Base-by-base conservation (phyloP, 768 basidiomycete genomes). In the Termitomyces sp. region DNA sequence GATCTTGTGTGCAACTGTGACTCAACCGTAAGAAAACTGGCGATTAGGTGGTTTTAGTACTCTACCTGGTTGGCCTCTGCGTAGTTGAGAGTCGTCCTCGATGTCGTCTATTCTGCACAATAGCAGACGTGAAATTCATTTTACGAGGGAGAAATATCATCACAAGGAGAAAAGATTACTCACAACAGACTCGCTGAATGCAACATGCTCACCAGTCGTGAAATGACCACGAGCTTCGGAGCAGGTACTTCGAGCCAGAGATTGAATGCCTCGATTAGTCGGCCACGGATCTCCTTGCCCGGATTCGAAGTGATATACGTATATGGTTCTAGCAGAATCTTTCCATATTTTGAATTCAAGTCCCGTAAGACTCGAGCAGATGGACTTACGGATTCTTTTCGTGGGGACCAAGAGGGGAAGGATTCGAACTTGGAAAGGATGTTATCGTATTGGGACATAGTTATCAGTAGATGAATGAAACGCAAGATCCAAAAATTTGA, bases 151-250 rank as follows among this genome's bases (percentile, higher is more conserved):
- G 43, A 25, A 3, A 44, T 16, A 17, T 27, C 21, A 23, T 37
- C 21, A 34, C 47, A 34, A 12, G 21, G 21, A 27, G 29, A 23
- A 40, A 27, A 45, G 37, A 43, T 31, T 16, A 42, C 82, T 66
- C 64, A 95, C 95, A 98, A 80, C 25, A 99, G 78, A 68, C 92
- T 94, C 5, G 95, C 95, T 52, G 87, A 93, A 64, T 99, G 97
- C 19, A 98, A 77, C 94, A 96, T 98, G 66, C 85, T 86, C 34
- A 99, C 90, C 53, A 99, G 83, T 60, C 80, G 81, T 2, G 86
- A 81, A 58, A 99, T 94, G 42, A 89, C 75, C 27, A 69, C 68
- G 17, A 97, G 80, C 68, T 88, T 88, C 25, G 82, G 80, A 27
- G 74, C 68, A 0, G 92, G 90, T 2, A 98, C 94, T 7, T 86